Evolutionary conservation across 345 rosid genomes (phyloP).

Genomic region (Linum tenue): DNA sequence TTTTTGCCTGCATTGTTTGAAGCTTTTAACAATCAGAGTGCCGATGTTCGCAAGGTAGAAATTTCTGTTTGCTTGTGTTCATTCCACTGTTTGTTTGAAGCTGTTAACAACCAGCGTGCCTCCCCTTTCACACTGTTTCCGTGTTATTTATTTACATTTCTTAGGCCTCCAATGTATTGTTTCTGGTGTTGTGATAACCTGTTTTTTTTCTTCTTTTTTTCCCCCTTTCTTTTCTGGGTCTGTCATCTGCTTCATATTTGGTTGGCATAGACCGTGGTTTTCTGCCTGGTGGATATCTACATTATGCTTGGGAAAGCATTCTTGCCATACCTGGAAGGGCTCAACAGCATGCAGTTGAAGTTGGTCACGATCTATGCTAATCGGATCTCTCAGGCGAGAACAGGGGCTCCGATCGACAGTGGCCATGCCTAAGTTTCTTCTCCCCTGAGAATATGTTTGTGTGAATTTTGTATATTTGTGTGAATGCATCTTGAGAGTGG

Average conservation of each 20-base stretch:
- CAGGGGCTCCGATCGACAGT: conserved; percentile 56
- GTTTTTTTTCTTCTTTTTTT: neutral
- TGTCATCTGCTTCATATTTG: neutral
- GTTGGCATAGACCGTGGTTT: conserved; percentile 78
- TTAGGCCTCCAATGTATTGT: too few relatives aligned
- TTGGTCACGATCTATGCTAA: conserved; percentile 92
- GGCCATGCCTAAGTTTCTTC: conserved; percentile 24
- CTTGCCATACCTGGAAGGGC: conserved; percentile 85
- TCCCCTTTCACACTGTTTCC: neutral
- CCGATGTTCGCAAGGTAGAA: conserved; percentile 93
- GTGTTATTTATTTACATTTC: too few relatives aligned
- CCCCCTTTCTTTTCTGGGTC: too few relatives aligned
- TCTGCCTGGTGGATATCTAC: conserved; percentile 95
- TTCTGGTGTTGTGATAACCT: neutral
- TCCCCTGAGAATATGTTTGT: conserved; percentile 12
- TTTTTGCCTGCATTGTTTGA: conserved; percentile 93
- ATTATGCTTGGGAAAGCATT: conserved; percentile 96
- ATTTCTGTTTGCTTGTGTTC: neutral
- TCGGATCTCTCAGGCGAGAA: conserved; percentile 95
- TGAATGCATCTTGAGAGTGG: conserved; percentile 30
- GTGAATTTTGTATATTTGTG: conserved; percentile 48
- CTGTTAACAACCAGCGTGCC: neutral
- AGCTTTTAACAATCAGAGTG: conserved; percentile 95
- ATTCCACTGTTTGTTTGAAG: neutral
- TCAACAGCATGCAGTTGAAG: conserved; percentile 81